Percentiles rank a stretch among this genome's conserved stretches.
phyloP scores from a whole-genome alignment of 768 basidiomycete species.

The Amanita thiersii region DNA sequence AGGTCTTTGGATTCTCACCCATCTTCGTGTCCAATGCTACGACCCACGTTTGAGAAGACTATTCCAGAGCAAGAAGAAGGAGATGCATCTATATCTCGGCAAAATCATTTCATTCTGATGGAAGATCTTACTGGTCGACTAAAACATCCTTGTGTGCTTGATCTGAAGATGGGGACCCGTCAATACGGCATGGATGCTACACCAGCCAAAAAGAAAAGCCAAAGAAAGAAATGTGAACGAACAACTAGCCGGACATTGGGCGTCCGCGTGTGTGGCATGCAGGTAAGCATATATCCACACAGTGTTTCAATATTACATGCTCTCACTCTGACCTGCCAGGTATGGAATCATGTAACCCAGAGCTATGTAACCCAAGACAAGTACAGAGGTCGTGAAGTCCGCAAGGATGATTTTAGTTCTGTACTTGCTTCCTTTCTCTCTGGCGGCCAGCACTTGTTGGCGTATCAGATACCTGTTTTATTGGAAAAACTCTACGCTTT shows the following conservation, averaged over 20 bases:
- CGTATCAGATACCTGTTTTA: constrained; percentile 87
- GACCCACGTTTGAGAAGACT: constrained; percentile 16
- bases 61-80: constrained; percentile 26
- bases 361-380: constrained; percentile 93
- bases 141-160: constrained; percentile 90
- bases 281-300: constrained; percentile 49
- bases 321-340: constrained; percentile 36
- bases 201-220: constrained; percentile 90
- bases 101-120: constrained; percentile 98
- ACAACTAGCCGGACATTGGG: constrained; percentile 90
- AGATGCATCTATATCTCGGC: constrained; percentile 58
- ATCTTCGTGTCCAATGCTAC: constrained; percentile 19
- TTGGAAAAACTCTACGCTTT: constrained; percentile 92
- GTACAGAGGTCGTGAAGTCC: constrained; percentile 89
- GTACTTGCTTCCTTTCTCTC: constrained; percentile 79
- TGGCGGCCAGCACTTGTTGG: constrained; percentile 76
- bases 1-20: constrained; percentile 29
- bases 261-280: constrained; percentile 96
- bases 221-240: constrained; percentile 95
- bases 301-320: constrained; percentile 8
- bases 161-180: constrained; percentile 99
- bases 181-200: constrained; percentile 98
- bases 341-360: constrained; percentile 83
- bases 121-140: constrained; percentile 93
- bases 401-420: constrained; percentile 74